Evolutionary conservation across 78 protist genomes (phyloP).

Genomic region (Pelomyxa schiedti): DNA sequence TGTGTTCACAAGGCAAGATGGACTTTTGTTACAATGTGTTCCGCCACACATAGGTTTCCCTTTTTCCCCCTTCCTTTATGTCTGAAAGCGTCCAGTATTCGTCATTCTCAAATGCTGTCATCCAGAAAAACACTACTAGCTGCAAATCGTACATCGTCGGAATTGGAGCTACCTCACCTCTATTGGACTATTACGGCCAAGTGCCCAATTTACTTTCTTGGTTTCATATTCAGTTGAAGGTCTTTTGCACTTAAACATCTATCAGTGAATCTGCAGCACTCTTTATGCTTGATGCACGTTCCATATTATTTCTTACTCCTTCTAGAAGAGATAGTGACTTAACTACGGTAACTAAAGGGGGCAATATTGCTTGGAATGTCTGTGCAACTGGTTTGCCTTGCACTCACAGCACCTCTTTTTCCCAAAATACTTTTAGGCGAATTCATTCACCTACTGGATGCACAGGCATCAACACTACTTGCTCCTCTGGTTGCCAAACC

Average conservation of each 20-base stretch:
- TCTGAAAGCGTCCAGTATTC: neutral
- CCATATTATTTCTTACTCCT: neutral
- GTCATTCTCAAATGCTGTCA: too few species aligned
- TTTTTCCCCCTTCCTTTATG: too few species aligned
- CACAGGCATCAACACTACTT: too few species aligned
- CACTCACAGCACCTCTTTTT: too few species aligned
- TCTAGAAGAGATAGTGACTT: neutral
- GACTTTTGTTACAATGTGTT: neutral
- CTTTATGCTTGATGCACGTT: neutral
- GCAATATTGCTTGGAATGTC: neutral
- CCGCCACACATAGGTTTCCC: neutral
- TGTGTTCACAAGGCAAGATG: neutral
- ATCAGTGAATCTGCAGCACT: too few species aligned
- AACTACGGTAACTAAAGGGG: neutral
- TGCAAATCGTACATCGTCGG: neutral
- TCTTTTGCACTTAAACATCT: too few species aligned
- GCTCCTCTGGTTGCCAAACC: too few species aligned
- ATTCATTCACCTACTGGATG: too few species aligned
- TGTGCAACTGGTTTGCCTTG: too few species aligned
- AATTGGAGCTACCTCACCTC: neutral
- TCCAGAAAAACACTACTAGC: neutral
- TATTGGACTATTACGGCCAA: neutral
- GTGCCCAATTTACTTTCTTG: neutral
- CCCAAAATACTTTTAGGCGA: too few species aligned
- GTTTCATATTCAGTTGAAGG: too few species aligned